These are phyloP conservation scores for Acanthamoeba castellanii DNA, from an alignment of 208 protist genomes.

Conservation along the genomic window DNA sequence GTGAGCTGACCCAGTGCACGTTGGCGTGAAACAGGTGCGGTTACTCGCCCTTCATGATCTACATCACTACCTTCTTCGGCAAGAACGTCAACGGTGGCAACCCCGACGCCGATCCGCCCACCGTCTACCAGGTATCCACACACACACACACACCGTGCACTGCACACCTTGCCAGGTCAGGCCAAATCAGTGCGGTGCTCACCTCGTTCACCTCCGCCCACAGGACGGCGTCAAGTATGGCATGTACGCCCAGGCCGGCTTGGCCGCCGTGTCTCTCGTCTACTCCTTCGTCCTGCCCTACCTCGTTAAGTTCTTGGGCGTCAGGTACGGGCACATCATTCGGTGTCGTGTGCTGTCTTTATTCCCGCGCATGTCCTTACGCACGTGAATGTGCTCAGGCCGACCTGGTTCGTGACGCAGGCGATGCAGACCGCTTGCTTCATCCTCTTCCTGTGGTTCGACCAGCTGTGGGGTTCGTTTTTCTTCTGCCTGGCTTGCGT, in stretches of 20 bases:
- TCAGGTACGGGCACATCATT: slow-evolving; percentile 10
- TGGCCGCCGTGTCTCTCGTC: slow-evolving; percentile 66
- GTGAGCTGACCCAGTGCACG: not conserved
- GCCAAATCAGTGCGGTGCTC: not conserved
- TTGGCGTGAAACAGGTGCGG: not conserved
- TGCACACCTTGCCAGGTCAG: not conserved
- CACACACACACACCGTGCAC: not conserved
- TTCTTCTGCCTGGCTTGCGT: not conserved
- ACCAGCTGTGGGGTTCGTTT: slow-evolving; percentile 65
- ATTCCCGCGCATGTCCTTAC: not conserved
- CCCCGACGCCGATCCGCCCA: slow-evolving; percentile 23
- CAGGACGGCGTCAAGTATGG: slow-evolving; percentile 80
- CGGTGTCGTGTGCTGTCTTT: not conserved
- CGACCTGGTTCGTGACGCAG: slow-evolving; percentile 57
- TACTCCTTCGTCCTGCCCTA: slow-evolving; percentile 79
- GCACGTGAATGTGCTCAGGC: not conserved
- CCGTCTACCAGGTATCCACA: slow-evolving; percentile 20
- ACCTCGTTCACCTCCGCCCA: not conserved
- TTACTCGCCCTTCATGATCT: slow-evolving; percentile 84
- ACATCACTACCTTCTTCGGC: slow-evolving; percentile 78
- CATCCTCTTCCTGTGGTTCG: slow-evolving; percentile 69
- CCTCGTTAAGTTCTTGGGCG: slow-evolving; percentile 23
- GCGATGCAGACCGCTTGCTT: slow-evolving; percentile 66
- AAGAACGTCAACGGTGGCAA: slow-evolving; percentile 73
- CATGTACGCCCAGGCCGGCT: slow-evolving; percentile 79